Base-by-base conservation (phyloP, 2,329 filamentous ascomycete species). In the Cryphonectria naterciae region DNA sequence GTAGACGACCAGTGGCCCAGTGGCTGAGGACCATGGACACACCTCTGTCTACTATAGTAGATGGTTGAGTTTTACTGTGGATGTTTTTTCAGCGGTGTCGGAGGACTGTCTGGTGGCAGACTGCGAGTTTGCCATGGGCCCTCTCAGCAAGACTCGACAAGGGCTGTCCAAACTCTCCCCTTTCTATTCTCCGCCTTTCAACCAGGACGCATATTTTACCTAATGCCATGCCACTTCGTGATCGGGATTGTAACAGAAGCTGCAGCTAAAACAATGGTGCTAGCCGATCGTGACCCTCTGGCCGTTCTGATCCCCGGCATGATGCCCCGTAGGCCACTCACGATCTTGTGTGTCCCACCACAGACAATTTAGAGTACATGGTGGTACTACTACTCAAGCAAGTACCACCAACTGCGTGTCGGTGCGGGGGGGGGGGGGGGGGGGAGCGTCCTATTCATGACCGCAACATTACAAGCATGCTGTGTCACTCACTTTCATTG, bases 211-310 rank as follows among this genome's bases (percentile, higher is more conserved):
- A 39, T 19, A 22, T 39, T 64, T 64, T 64, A 64, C 61, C 61
- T 46, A 64, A 64, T 64, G 28, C 39, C n/a, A 64, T 64, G 37
- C 39, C 61, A 6, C 32, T 64, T 46, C 15, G n/a, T 32, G 39
- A 64, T 43, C 37, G 39, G 61, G 19, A 19, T 10, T 39, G 58
- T 19, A 39, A 61, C 58, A 37, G 11, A 15, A 58, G 28, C 25
- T 28, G 52, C 54, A 35, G 61, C 39, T 64, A 13, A 4, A 32
- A 25, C 37, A 63, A 39, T 43, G 37, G 19, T 28, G 22, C 61
- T 39, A 46, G 61, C 39, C 61, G 61, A 19, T 63, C 61, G 22
- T 22, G 22, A 13, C n/a, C 2, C 32, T 32, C 61, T 64, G 61
- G 61, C 61, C n/a, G 61, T 46, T 46, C 28, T 43, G n/a, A 46